Percentiles rank a stretch among this genome's conserved stretches.
phyloP scores from a whole-genome alignment of 257 asterid genomes.

The Rhazya stricta region DNA sequence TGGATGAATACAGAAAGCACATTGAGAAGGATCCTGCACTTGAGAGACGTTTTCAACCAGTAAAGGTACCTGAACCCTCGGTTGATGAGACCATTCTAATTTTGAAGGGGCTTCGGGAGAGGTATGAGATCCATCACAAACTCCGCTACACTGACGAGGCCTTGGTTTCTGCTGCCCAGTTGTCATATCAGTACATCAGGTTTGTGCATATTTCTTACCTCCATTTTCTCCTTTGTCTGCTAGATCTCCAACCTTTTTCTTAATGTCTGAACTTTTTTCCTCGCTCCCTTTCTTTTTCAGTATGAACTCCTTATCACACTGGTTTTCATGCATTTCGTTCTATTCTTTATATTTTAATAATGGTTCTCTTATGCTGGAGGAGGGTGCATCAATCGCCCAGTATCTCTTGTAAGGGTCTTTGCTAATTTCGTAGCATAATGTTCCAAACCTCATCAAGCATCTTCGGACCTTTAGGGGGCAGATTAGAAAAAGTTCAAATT shows the following conservation, averaged over 20 bases:
- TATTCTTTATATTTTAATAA: not conserved
- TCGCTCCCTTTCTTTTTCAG: not conserved
- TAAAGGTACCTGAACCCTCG: constrained; percentile 92
- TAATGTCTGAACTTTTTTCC: not conserved
- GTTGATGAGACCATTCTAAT: constrained; percentile 94
- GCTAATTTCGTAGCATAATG: not conserved
- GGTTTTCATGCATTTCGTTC: not conserved
- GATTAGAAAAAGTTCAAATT: not conserved
- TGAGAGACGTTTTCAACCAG: constrained; percentile 95
- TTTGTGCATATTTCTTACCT: constrained; percentile 3
- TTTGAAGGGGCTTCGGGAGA: constrained; percentile 79
- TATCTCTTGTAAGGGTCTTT: not conserved
- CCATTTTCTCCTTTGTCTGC: not conserved
- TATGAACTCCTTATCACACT: not conserved
- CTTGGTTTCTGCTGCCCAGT: constrained; percentile 76
- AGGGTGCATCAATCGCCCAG: not conserved
- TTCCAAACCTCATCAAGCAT: not conserved
- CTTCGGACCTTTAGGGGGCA: not conserved
- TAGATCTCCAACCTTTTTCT: not conserved
- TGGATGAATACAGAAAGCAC: constrained; percentile 85
- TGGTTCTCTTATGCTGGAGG: not conserved
- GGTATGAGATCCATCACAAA: constrained; percentile 96
- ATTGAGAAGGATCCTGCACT: constrained; percentile 95
- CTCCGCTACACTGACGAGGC: constrained; percentile 93
- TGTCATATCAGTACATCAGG: constrained; percentile 94